Base-by-base conservation (phyloP, 176 grass and related monocot genomes). In the Phoenix dactylifera region DNA sequence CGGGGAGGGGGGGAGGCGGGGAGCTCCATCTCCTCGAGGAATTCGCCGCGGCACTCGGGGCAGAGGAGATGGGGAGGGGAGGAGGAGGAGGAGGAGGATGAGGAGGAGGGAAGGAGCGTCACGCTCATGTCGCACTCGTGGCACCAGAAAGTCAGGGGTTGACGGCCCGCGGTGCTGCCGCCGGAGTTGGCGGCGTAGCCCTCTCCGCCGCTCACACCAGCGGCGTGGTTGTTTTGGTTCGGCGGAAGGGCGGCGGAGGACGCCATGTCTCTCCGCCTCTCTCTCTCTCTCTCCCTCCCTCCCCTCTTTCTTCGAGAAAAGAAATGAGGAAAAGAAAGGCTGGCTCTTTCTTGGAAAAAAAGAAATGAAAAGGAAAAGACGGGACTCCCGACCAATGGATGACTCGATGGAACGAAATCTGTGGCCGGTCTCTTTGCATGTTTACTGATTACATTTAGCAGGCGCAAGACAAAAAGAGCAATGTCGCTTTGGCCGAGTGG, bases 401-500 rank as follows among this genome's bases (percentile, higher is more conserved):
- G 26, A 5, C 26, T 4, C 3, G 26, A 28, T 28, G 26, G 26
- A 5, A 30, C 28, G 28, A 6, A 30, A 5, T 30, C 28, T 30
- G 4, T 1, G 35, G 35, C 2, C 1, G 1, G 9, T 2, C 35
- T 44, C 10, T 44, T 44, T 39, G 1, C 0, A 2, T 9, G 6
- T 7, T 39, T 39, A 9, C 6, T 39, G 9, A 10, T 12, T 39
- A 10, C 9, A 12, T 2, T 10, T 0, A 2, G 0, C 2, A 39
- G 7, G 7, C 1, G 32, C 1, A 12, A 10, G 1, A 0, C 32
- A 12, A 12, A 32, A 1, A 0, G 0, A 9, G 0, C 32, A 14
- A 44, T 1, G 85, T 80, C 84, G 88, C 87, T 98, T 97, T 97
- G 87, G 92, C 87, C 87, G 93, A 97, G 87, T 98, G 93, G 87